Evolutionary conservation across 148 eudicot species (phyloP), one percentile per base, ranked within the genome.

Genomic region (Beta vulgaris): DNA sequence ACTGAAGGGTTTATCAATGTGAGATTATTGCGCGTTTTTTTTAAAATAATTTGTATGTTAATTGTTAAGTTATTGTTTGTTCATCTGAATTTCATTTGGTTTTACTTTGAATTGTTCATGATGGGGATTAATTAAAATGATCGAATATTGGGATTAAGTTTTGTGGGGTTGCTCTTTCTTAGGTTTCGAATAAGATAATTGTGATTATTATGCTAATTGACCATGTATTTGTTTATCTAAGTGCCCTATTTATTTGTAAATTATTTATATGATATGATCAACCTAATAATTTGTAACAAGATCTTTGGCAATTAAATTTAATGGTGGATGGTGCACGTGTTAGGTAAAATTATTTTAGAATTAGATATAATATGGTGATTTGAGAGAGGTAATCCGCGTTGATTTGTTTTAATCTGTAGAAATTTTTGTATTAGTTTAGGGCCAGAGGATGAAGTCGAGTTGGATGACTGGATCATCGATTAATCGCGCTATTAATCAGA

Each of bases 1-100:
- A 25, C 2, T 66, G 7, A 49, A 67, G 77, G 77, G 74, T 74
- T 79, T 66, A 73, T 55, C 60, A 35, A 43, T 67, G 64, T 67
- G 26, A 36, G 13, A 12, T 29, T 32, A n/a, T 35, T 43, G 21
- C 0, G 4, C 14, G 54, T 15, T 23, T 19, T 19, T 19, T 39
- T 57, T 7, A 39, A 6, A 34, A 10, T 13, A 23, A 51, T 21
- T 21, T 51, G 7, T n/a, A 48, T 35, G 8, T 13, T 0, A 13
- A 10, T 58, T 25, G 36, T 32, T 13, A 35, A 28, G 29, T 23
- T 31, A 32, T 28, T 37, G 6, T 11, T 28, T 29, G 9, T 71
- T 23, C 35, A 25, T 26, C n/a, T n/a, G n/a, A n/a, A n/a, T n/a
- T 12, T n/a, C 25, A 72, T 36, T 72, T 72, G 65, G 29, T 72